Base-by-base conservation (phyloP, 2,329 filamentous ascomycete species). In the Massarina eburnea region DNA sequence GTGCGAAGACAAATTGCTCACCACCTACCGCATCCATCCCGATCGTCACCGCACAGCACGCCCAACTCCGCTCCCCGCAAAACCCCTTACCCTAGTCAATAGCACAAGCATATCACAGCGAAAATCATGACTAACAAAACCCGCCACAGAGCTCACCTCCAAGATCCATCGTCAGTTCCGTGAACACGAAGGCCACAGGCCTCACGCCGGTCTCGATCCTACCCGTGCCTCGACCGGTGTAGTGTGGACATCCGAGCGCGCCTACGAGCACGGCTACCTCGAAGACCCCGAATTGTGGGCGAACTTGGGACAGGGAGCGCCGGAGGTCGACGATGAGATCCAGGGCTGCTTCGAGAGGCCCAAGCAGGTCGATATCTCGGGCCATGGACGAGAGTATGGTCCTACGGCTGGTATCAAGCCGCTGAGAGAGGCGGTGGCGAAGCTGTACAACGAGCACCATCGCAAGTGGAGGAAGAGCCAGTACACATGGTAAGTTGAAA, bases 361-460 rank as follows among this genome's bases (percentile, higher is more conserved):
- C 6, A 81, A 82, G 40, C 80, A 78, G 34, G 89, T 96, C 59
- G 84, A 94, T 58, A 81, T 96, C 62, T 85, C 81, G 57, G 81
- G 89, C 62, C 83, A 84, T 51, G 86, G 88, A 32, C 80, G 91
- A 65, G 92, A 97, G 72, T 97, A 97, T 72, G 76, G 90, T 29
- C 92, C 92, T 22, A 96, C 91, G 4, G 91, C 92, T 30, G 92
- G 92, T 62, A 97, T 96, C 78, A 92, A 90, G 75, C 85, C 89
- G 20, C 78, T 97, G 55, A 81, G 92, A 58, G 88, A 90, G 64
- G 92, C 92, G 15, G 91, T 97, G 35, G 92, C 92, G 46, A 84
- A 85, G 48, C 80, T 97, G 51, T 97, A 97, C 80, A 97, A 97
- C 65, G 87, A 86, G 70, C 88, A 92, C 71, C 92, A 96, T 64